phyloP scores from a whole-genome alignment of 1,139 yeast species.

The Candida sojae region DNA sequence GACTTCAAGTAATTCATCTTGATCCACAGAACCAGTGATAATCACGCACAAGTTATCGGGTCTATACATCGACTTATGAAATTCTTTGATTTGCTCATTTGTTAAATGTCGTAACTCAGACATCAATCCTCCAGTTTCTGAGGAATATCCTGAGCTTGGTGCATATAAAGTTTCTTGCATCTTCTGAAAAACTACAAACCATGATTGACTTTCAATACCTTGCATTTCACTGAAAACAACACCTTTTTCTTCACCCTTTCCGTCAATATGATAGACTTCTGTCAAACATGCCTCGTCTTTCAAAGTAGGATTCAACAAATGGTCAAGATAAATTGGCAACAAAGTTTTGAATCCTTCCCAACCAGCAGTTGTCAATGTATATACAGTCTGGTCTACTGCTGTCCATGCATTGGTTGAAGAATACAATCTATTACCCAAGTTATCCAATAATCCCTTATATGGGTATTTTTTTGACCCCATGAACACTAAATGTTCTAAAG shows the following conservation, averaged over 20 bases:
- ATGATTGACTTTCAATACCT: conserved; percentile 82
- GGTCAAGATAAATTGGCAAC: conserved; percentile 89
- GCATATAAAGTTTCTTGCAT: conserved; percentile 64
- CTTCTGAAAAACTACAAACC: conserved; percentile 65
- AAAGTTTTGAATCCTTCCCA: conserved; percentile 91
- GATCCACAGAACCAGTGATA: conserved; percentile 82
- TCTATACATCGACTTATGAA: conserved; percentile 71
- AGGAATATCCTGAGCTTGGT: conserved; percentile 62
- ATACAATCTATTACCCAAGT: conserved; percentile 80
- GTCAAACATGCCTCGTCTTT: conserved; percentile 91
- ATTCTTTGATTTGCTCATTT: conserved; percentile 71
- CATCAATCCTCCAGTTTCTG: conserved; percentile 94
- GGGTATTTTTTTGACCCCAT: conserved; percentile 94
- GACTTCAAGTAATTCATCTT: conserved; percentile 60
- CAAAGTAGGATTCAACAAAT: conserved; percentile 78
- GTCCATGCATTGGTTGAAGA: conserved; percentile 98
- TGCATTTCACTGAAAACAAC: conserved; percentile 99
- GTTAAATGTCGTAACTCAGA: conserved; percentile 72
- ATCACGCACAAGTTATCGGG: conserved; percentile 85
- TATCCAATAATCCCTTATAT: conserved; percentile 87
- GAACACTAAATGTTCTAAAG: conserved; percentile 89
- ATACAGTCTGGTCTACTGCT: conserved; percentile 92
- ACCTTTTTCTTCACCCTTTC: conserved; percentile 88
- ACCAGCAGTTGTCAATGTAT: conserved; percentile 89
- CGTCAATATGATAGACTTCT: conserved; percentile 94